Base-by-base conservation (phyloP, 441 rosid genomes). In the Flueggea neowawraea region DNA sequence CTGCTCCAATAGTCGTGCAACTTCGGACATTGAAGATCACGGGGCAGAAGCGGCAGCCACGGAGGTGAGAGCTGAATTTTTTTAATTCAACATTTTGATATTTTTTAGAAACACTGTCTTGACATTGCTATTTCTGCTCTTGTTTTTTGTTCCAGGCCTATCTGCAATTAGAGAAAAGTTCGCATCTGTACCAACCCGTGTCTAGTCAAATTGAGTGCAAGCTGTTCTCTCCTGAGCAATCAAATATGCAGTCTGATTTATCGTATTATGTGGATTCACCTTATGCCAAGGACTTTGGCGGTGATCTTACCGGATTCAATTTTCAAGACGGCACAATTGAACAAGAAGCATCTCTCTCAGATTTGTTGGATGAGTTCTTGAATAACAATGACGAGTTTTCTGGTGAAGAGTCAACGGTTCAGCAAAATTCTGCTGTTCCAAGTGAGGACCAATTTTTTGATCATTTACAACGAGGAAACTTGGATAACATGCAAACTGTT, bases 221-320 rank as follows among this genome's bases (percentile, higher is more conserved):
- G 78, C 52, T 78, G 41, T 73, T 82, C 71, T 67, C 81, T 48
- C 85, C 87, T 12, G 16, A 64, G 58, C 83, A 57, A 61, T 55
- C 81, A 2, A 74, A 74, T 31, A 32, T 72, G 61, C 65, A 66
- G 16, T 69, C 73, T 47, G 86, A 78, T 39, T 69, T 73, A 61
- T 52, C 76, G 7, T 53, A 67, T 3, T 72, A 55, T 60, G 61
- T 78, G 69, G 84, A 73, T 75, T 84, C 90, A 0, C 85, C 83
- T 62, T 86, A 74, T 66, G 79, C 80, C 53, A 78, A 66, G 69
- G 92, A 88, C 65, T 85, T 93, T 64, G 92, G 91, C 68, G 78
- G 73, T 69, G 69, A 63, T 65, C 67, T 67, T 53, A 75, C 63
- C 28, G 88, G 78, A 22, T 51, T 72, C 56, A 47, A n/a, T 63